Conservation (phyloP, 2,329 filamentous ascomycete genomes). For the Neodidymelliopsis sp. region DNA sequence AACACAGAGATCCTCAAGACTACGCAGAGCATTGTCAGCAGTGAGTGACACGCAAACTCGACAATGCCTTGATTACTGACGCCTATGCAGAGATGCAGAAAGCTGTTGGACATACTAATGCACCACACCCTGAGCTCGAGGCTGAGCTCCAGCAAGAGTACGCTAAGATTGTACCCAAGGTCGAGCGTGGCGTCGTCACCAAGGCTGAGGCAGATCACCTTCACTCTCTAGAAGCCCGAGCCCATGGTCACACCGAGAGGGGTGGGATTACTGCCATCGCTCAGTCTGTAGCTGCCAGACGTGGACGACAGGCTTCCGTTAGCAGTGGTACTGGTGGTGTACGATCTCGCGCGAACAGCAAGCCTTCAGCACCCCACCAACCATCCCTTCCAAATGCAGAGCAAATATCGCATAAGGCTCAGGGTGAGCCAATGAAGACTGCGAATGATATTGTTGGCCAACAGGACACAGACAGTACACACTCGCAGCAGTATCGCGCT, state of each 20-base stretch:
- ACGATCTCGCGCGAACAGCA: conserved; percentile 23
- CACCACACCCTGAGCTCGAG: conserved; percentile 42
- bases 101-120: conserved; percentile 32
- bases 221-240: conserved; percentile 52
- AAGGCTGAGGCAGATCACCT: conserved; percentile 51
- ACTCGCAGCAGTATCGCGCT: conserved; percentile 42
- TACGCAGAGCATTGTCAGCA: conserved; percentile 39
- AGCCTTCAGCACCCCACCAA: conserved; percentile 27
- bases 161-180: conserved; percentile 43
- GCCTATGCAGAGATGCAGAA: conserved; percentile 39
- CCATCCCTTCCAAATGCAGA: conserved; percentile 43
- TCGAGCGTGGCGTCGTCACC: conserved; percentile 45
- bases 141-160: conserved; percentile 39
- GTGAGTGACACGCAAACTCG: conserved; percentile 23
- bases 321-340: conserved; percentile 16
- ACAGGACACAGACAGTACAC: conserved; percentile 41
- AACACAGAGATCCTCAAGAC: conserved; percentile 35
- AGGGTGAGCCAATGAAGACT: conserved; percentile 43
- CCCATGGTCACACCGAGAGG: conserved; percentile 44
- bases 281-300: conserved; percentile 49
- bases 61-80: conserved; percentile 6
- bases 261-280: conserved; percentile 49
- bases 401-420: conserved; percentile 40
- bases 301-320: conserved; percentile 30
- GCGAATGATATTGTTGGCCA: conserved; percentile 44